Conservation (phyloP, 306 rosid species). For the Rosa lucieae region DNA sequence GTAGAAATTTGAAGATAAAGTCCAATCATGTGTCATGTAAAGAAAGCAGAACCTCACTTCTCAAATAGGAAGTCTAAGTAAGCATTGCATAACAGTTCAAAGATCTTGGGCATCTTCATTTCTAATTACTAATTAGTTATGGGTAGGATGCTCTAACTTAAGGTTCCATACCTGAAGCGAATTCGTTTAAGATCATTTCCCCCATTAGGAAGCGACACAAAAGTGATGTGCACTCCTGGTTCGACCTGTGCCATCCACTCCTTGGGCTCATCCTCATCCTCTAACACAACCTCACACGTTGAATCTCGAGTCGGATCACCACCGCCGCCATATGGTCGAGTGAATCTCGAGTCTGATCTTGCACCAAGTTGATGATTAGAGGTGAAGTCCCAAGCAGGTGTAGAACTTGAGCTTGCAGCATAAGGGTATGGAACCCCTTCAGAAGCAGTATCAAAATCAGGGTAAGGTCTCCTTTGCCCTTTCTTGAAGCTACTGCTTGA, state of each 20-base stretch:
- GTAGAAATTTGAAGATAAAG: constrained; percentile 1
- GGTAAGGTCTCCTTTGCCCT: constrained; percentile 67
- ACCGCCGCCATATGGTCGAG: constrained; percentile 28
- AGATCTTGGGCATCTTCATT: neutral
- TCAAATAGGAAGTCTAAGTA: neutral
- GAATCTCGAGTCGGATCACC: constrained; percentile 56
- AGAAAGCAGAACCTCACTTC: neutral
- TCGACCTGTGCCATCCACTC: constrained; percentile 99
- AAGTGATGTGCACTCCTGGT: constrained; percentile 85
- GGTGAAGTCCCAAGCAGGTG: constrained; percentile 87
- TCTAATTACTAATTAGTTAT: neutral
- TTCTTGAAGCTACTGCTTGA: constrained; percentile 50
- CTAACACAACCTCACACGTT: constrained; percentile 57
- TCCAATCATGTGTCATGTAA: neutral
- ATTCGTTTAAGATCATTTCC: constrained; percentile 87
- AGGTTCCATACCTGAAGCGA: constrained; percentile 65
- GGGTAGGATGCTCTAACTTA: neutral
- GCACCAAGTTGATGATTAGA: constrained; percentile 40
- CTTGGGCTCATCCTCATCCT: constrained; percentile 62
- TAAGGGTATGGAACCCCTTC: constrained; percentile 86
- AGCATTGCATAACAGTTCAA: neutral
- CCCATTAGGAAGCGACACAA: constrained; percentile 84
- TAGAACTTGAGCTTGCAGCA: constrained; percentile 76
- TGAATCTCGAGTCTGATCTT: constrained; percentile 61
- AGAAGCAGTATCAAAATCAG: constrained; percentile 66